Conservation (phyloP, 2,329 filamentous ascomycete genomes). For the Fusarium guadeloupense region DNA sequence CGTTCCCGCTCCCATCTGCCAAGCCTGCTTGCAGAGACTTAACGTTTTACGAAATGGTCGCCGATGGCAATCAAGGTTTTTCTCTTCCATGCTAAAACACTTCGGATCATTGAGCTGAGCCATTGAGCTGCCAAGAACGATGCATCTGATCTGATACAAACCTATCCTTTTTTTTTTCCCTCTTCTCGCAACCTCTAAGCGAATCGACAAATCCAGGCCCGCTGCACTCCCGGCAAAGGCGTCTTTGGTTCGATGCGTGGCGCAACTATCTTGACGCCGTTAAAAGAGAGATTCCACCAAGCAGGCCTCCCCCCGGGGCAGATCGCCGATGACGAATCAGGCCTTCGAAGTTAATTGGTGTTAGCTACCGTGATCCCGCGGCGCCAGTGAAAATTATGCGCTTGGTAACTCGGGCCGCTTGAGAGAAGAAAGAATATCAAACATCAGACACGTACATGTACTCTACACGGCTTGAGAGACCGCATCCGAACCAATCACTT, state of each 20-base stretch:
- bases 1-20: conserved; percentile 27
- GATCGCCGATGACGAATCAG: conserved; percentile 35
- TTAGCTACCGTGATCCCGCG: neutral
- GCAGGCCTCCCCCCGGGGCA: conserved; percentile 15
- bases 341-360: conserved; percentile 9
- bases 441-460: conserved; percentile 4
- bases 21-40: conserved; percentile 16
- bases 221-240: conserved; percentile 29
- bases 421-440: conserved; percentile 1
- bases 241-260: conserved; percentile 26
- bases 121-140: conserved; percentile 8
- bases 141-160: conserved; percentile 20
- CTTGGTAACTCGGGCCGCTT: no score
- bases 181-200: conserved; percentile 1
- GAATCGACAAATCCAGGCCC: conserved; percentile 6
- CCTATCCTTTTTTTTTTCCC: neutral
- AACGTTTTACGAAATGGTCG: conserved; percentile 22
- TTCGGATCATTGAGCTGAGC: neutral
- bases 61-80: conserved; percentile 23
- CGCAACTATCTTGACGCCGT: conserved; percentile 24
- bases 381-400: neutral
- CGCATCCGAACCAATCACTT: conserved; percentile 16
- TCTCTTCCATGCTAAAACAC: neutral
- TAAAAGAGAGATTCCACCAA: conserved; percentile 13
- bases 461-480: neutral